Evolutionary conservation across 2,329 filamentous ascomycete species (phyloP).

Genomic region (Colletotrichum phormii): DNA sequence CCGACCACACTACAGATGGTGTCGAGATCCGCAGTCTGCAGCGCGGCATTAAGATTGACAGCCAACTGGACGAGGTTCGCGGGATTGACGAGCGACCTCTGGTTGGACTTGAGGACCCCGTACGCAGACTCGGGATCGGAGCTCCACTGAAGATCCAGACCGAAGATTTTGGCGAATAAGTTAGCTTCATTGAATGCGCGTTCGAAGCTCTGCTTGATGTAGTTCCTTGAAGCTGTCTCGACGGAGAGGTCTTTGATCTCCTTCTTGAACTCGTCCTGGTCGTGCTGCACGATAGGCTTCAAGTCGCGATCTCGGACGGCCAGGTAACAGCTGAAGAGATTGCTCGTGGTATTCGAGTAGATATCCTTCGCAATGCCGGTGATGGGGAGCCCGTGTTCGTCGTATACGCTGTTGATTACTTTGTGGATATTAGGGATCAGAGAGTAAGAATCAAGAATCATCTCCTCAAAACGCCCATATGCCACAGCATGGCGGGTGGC

Average conservation of each 20-base stretch:
- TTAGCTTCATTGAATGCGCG: slow-evolving; percentile 65
- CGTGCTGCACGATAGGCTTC: slow-evolving; percentile 63
- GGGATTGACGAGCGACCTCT: slow-evolving; percentile 64
- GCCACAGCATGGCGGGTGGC: slow-evolving; percentile 69
- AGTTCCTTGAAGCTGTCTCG: slow-evolving; percentile 68
- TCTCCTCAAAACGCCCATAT: slow-evolving; percentile 70
- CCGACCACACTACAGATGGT: slow-evolving; percentile 67
- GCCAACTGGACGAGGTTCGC: slow-evolving; percentile 66
- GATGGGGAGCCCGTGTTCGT: slow-evolving; percentile 60
- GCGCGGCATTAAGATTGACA: slow-evolving; percentile 58
- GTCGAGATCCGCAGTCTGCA: slow-evolving; percentile 60
- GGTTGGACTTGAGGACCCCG: slow-evolving; percentile 59
- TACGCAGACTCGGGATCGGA: slow-evolving; percentile 62
- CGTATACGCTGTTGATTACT: slow-evolving; percentile 63
- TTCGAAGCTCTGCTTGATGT: slow-evolving; percentile 70
- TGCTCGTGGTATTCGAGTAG: slow-evolving; percentile 65
- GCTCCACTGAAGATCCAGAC: slow-evolving; percentile 65
- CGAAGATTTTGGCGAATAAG: slow-evolving; percentile 67
- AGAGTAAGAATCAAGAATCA: slow-evolving; percentile 67
- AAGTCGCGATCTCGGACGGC: slow-evolving; percentile 65
- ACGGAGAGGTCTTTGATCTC: slow-evolving; percentile 61
- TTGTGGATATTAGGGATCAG: slow-evolving; percentile 67
- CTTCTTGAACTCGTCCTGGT: slow-evolving; percentile 65
- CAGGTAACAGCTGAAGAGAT: slow-evolving; percentile 66
- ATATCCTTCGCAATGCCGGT: slow-evolving; percentile 59